Conservation (phyloP, 2,329 filamentous ascomycete species). For the Polychaeton citri region DNA sequence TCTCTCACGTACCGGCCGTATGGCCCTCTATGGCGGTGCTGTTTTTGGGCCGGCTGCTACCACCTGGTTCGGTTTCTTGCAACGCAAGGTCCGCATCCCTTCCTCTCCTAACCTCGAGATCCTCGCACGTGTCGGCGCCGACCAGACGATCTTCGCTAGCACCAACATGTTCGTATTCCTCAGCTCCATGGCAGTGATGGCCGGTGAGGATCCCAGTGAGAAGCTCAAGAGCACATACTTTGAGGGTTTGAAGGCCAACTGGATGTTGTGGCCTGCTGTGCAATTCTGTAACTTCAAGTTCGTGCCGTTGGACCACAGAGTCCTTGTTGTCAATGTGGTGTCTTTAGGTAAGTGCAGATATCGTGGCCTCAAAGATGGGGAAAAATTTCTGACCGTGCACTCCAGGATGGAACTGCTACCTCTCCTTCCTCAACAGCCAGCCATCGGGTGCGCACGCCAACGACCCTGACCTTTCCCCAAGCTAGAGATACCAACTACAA, state of each 20-base stretch:
- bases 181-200: constrained; percentile 56
- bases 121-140: constrained; percentile 60
- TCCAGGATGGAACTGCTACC: constrained; percentile 45
- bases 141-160: constrained; percentile 78
- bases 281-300: constrained; percentile 81
- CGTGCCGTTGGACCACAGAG: constrained; percentile 67
- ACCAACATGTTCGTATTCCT: constrained; percentile 72
- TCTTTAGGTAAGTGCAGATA: constrained; percentile 45
- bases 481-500: too few species aligned
- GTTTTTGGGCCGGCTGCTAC: constrained; percentile 82
- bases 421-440: constrained; percentile 42
- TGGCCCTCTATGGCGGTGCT: constrained; percentile 65
- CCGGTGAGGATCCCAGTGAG: constrained; percentile 41
- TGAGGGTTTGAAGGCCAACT: constrained; percentile 66
- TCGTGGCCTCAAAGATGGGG: not conserved
- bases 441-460: constrained; percentile 2
- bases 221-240: constrained; percentile 61
- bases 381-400: constrained; percentile 5
- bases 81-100: constrained; percentile 50
- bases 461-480: constrained; percentile 1
- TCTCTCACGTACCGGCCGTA: constrained; percentile 55
- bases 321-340: constrained; percentile 77
- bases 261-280: constrained; percentile 75
- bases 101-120: constrained; percentile 56
- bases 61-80: constrained; percentile 73